Conservation (phyloP, 305 asterid genomes). For the Stenogyne calaminthoides region DNA sequence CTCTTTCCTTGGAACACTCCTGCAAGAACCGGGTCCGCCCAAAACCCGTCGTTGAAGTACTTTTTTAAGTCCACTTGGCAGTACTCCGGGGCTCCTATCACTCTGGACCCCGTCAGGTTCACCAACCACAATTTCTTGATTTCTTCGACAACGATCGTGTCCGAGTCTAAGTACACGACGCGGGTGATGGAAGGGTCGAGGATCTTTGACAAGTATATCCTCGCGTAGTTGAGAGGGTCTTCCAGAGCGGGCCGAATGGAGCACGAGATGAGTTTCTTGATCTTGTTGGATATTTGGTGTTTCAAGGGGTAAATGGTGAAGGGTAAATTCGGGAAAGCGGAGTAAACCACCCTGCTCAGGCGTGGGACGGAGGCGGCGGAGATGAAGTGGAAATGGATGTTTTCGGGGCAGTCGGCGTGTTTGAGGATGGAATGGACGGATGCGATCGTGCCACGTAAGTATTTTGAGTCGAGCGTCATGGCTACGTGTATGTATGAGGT, state of each 20-base stretch:
- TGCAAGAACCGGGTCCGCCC: slow-evolving; percentile 50
- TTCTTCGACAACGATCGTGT: slow-evolving; percentile 56
- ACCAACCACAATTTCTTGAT: slow-evolving; percentile 46
- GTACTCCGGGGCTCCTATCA: slow-evolving; percentile 74
- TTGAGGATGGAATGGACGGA: slow-evolving; percentile 63
- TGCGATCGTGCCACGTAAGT: slow-evolving; percentile 72
- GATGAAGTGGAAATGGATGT: slow-evolving; percentile 60
- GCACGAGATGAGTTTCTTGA: slow-evolving; percentile 51
- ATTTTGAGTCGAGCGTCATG: slow-evolving; percentile 64
- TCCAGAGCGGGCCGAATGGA: slow-evolving; percentile 74
- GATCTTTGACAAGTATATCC: slow-evolving; percentile 58
- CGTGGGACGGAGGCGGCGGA: slow-evolving; percentile 32
- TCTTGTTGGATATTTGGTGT: slow-evolving; percentile 12
- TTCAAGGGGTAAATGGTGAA: slow-evolving; percentile 49
- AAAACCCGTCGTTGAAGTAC: slow-evolving; percentile 56
- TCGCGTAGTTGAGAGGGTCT: slow-evolving; percentile 70
- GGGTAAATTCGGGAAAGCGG: slow-evolving; percentile 50
- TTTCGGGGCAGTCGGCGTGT: slow-evolving; percentile 66
- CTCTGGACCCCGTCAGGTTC: slow-evolving; percentile 38
- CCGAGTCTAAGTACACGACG: slow-evolving; percentile 69
- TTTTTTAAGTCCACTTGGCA: slow-evolving; percentile 51
- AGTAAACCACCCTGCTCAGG: slow-evolving; percentile 30
- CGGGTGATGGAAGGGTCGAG: slow-evolving; percentile 48
- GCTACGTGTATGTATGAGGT: slow-evolving; percentile 53
- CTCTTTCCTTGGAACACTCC: slow-evolving; percentile 45